These are phyloP conservation scores for Cercospora nicotianae DNA, from an alignment of 2,329 filamentous ascomycete species.

Conservation along the genomic window DNA sequence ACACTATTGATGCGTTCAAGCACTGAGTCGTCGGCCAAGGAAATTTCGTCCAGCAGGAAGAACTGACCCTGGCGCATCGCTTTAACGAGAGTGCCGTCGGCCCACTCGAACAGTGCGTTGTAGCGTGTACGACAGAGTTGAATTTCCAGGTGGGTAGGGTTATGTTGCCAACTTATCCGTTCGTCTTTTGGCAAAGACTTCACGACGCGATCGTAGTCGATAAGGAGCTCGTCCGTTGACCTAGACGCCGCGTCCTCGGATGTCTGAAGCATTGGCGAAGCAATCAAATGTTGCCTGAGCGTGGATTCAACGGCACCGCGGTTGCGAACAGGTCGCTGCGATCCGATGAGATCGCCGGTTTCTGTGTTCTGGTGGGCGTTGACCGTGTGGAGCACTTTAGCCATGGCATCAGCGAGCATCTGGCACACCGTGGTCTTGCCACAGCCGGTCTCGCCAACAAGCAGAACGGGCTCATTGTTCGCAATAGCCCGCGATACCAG, in stretches of 20 bases:
- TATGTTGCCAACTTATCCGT: constrained; percentile 18
- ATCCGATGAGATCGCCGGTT: constrained; percentile 94
- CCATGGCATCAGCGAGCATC: constrained; percentile 77
- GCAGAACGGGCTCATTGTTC: constrained; percentile 88
- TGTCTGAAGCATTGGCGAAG: constrained; percentile 34
- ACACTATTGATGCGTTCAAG: constrained; percentile 95
- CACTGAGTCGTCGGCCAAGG: constrained; percentile 94
- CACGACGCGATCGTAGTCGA: constrained; percentile 53
- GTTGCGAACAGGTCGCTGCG: constrained; percentile 88
- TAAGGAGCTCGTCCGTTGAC: constrained; percentile 58
- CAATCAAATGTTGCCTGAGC: constrained; percentile 62
- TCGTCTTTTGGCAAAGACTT: constrained; percentile 42
- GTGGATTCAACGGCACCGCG: constrained; percentile 68
- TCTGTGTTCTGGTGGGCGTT: constrained; percentile 99
- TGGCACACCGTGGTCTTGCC: constrained; percentile 98
- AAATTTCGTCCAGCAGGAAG: constrained; percentile 97
- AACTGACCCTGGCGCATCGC: constrained; percentile 88
- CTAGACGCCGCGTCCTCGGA: constrained; percentile 26
- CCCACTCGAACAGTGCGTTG: constrained; percentile 93
- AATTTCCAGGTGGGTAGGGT: constrained; percentile 39
- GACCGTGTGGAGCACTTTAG: constrained; percentile 77
- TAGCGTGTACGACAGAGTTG: constrained; percentile 59
- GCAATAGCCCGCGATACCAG: constrained; percentile 82
- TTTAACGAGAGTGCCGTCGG: constrained; percentile 86
- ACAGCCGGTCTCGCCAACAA: constrained; percentile 95